Evolutionary conservation across 352 stramenopile species (phyloP), one percentile per base, ranked within the genome.

Genomic region (Globisporangium polare): DNA sequence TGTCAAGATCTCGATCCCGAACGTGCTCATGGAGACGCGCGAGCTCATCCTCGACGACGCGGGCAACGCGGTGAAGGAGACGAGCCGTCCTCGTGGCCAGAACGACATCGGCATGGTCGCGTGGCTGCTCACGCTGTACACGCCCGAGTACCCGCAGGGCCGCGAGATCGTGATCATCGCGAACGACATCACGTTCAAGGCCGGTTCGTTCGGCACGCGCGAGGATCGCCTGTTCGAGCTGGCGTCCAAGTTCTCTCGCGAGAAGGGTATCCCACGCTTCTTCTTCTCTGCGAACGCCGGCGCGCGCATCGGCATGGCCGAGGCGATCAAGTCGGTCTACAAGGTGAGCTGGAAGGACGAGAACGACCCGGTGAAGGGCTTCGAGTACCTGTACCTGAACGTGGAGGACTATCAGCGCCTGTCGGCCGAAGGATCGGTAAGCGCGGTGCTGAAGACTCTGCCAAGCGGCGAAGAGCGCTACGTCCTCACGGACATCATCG

Each of bases 61-160:
- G 54, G 90, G 83, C 45, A 78, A 78, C 63, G 56, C 67, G 10
- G 49, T 94, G 13, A 76, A 73, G 37, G 73, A 85, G 60, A 90
- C 77, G 7, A 76, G 72, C 20, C 86, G 98, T 45, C 77, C 88
- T 17, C 89, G 94, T 35, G 97, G 97, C 53, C 80, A 95, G 60
- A 99, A 99, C 82, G 82, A 98, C 80, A 97, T 99, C 55, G 97
- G 97, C 60, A 99, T 99, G 97, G 97, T 99, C 58, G 98, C 97
- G 26, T 99, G 98, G 98, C 72, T 98, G 60, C 85, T 99, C 60
- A 98, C 88, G 59, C 68, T 99, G 24, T 98, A 97, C 75, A 99
- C 98, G 50, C 94, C 98, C 1, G 97, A 99, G 83, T 99, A 98
- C 79, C 96, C 93, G 17, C 78, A 95, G 57, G 97, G 97, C 45